Percentiles rank a stretch among this genome's conserved stretches.
Conservation (phyloP, 331 rosid species). For the Prunus yedoensis region DNA sequence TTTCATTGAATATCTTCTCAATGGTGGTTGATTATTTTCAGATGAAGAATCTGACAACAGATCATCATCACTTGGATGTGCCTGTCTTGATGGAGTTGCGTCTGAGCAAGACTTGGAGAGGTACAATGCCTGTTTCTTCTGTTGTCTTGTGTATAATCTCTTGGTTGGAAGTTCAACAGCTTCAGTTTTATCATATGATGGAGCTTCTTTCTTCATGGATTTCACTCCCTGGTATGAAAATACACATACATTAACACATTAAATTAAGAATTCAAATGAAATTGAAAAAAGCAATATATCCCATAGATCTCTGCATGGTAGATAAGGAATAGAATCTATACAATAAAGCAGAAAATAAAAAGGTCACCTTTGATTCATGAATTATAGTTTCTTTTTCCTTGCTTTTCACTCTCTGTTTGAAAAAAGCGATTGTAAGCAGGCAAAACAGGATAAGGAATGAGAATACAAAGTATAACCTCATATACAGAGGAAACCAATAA, state of each 20-base stretch:
- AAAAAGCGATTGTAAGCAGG: background rate
- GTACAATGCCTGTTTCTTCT: constrained; percentile 4
- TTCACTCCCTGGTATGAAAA: background rate
- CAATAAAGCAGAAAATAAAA: background rate
- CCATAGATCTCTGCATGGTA: background rate
- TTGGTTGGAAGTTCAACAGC: constrained; percentile 2
- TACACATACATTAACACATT: background rate
- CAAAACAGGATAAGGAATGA: background rate
- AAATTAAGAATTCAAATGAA: background rate
- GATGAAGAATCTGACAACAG: background rate
- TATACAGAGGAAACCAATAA: background rate
- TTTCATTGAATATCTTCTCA: background rate
- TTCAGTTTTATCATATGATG: background rate
- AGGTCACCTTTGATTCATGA: background rate
- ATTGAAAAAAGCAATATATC: background rate
- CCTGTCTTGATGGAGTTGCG: background rate
- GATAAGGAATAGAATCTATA: background rate
- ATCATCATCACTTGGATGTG: background rate
- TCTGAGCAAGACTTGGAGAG: background rate
- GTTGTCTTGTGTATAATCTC: constrained; percentile 8
- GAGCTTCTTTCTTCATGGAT: background rate
- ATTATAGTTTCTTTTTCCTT: background rate
- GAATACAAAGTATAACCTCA: background rate
- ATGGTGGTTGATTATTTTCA: background rate
- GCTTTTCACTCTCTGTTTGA: background rate